Evolutionary conservation across 768 basidiomycete genomes (phyloP), one percentile per base, ranked within the genome.

Genomic region (Podaxis sp.): DNA sequence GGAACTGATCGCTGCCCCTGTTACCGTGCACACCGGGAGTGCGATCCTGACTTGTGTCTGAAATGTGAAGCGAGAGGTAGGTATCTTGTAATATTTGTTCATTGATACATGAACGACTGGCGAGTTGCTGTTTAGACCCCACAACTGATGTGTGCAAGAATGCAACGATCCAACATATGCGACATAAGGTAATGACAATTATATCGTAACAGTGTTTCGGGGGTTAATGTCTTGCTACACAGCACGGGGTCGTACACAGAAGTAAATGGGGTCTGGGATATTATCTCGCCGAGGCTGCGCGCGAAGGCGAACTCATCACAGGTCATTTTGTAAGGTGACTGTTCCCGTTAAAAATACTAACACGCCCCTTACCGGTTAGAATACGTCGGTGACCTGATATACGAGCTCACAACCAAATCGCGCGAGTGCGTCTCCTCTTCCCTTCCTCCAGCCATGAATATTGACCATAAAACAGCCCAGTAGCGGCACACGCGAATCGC

Each of bases 1-100:
- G 70, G 69, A 43, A 29, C 24, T 0, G 43, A 53, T 0, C 59
- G 37, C 2, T 86, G 85, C 65, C 40, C 67, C 0, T 87, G 86
- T 70, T 56, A 38, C 1, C 55, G 40, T 5, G 25, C 67, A 0
- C 46, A 27, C 0, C 73, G 81, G 53, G 85, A 87, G 68, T 87
- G 86, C 64, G 76, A 82, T 63, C 85, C 85, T 17, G 83, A 82
- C 9, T 57, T 81, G 4, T 87, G 86, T 67, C 36, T 65, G 0
- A 66, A 51, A 1, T 85, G 84, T 64, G 71, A 79, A 69, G 77
- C 81, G 37, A 46, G 38, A 33, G 50, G 50, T 53, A 38, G 2
- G 36, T 38, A 15, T 29, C 29, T 38, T 3, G 22, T 47, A 12
- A 41, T 36, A 0, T 24, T 2, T 17, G 25, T 50, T 50, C 8